These are phyloP conservation scores for Zhuliangozyma blackwelliae DNA, from an alignment of 1,139 yeast species.

Conservation along the genomic window DNA sequence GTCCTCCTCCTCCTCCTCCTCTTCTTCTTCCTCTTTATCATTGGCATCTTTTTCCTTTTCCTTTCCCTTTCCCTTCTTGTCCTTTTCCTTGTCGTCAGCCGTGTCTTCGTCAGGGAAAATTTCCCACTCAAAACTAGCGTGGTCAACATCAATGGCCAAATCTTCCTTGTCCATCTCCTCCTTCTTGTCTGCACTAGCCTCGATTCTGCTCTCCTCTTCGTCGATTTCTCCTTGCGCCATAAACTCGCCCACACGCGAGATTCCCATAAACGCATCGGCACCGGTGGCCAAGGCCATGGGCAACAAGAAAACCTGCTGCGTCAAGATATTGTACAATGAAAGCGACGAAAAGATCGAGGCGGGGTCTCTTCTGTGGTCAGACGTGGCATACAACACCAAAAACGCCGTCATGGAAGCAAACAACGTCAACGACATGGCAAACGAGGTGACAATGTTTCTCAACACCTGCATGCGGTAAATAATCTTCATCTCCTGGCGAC, in stretches of 20 bases:
- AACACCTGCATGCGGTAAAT: constrained; percentile 47
- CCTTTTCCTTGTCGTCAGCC: constrained; percentile 8
- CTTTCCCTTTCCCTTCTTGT: constrained; percentile 7
- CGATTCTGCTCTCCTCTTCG: constrained; percentile 12
- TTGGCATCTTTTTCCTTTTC: constrained; percentile 2
- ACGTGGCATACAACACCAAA: constrained; percentile 57
- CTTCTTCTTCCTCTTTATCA: constrained; percentile 2
- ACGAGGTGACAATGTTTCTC: constrained; percentile 57
- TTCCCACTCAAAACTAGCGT: constrained; percentile 72
- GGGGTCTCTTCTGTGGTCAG: constrained; percentile 45
- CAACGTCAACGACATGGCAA: constrained; percentile 57
- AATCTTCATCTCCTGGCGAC: constrained; percentile 48
- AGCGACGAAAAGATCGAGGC: constrained; percentile 79
- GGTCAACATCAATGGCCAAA: constrained; percentile 41
- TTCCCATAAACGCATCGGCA: constrained; percentile 66
- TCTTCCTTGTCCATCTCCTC: constrained; percentile 18
- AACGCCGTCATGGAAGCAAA: constrained; percentile 73
- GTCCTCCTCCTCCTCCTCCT: not conserved
- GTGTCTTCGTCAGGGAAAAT: constrained; percentile 26
- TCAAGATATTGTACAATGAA: constrained; percentile 62
- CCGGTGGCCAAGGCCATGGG: constrained; percentile 70
- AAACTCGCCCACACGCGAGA: constrained; percentile 54
- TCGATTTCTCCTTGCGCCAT: constrained; percentile 31
- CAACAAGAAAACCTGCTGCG: constrained; percentile 51
- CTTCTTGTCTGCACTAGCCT: constrained; percentile 21